Conservation (phyloP, 495 filamentous ascomycete genomes). For the Bathelium albidoporum region DNA sequence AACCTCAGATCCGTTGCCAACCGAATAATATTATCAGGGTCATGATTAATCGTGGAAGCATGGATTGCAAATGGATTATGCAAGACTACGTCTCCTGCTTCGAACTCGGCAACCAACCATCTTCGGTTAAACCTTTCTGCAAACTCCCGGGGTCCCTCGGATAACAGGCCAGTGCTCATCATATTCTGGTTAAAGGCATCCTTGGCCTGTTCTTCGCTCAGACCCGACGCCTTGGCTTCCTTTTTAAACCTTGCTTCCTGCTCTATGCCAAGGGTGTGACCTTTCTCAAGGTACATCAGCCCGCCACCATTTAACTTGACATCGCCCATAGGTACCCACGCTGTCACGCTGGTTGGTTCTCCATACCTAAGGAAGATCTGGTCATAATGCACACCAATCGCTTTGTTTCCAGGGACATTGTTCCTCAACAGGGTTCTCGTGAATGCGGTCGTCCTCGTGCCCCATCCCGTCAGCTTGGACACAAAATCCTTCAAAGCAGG, state of each 20-base stretch:
- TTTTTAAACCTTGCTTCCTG: conserved; percentile 21
- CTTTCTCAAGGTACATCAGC: conserved; percentile 50
- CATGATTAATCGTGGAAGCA: conserved; percentile 21
- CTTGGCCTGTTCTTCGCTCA: conserved; percentile 20
- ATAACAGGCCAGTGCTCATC: conserved; percentile 21
- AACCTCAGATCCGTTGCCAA: conserved; percentile 22
- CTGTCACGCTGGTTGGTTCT: conserved; percentile 47
- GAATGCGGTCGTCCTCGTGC: conserved; percentile 36
- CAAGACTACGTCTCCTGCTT: conserved; percentile 25
- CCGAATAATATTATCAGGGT: conserved; percentile 19
- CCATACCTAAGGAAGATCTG: conserved; percentile 55
- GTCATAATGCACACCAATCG: conserved; percentile 57
- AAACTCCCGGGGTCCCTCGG: conserved; percentile 19
- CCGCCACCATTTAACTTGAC: conserved; percentile 47
- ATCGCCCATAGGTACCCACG: conserved; percentile 58
- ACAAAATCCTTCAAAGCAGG: conserved; percentile 43
- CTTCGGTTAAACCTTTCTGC: conserved; percentile 13
- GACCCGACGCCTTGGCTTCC: conserved; percentile 17
- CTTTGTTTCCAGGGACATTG: conserved; percentile 48
- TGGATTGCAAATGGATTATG: conserved; percentile 23
- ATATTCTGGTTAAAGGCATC: conserved; percentile 28
- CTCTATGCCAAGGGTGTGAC: conserved; percentile 19
- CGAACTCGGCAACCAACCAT: conserved; percentile 24
- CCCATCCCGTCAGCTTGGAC: conserved; percentile 45
- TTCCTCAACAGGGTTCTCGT: conserved; percentile 37